These are phyloP conservation scores for Amanita muscaria DNA, from an alignment of 768 basidiomycete genomes.

Conservation along the genomic window DNA sequence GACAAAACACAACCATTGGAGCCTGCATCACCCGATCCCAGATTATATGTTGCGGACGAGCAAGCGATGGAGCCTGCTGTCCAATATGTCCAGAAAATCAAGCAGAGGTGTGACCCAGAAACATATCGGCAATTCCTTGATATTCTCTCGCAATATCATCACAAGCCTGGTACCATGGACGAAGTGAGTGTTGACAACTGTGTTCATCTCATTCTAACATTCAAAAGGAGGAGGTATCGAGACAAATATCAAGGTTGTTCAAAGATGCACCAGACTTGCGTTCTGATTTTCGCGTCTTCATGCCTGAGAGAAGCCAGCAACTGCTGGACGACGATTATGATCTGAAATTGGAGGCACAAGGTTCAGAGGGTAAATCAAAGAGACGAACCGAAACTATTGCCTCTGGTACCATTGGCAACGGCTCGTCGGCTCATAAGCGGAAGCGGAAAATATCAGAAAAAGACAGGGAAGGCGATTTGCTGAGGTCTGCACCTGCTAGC, in stretches of 20 bases:
- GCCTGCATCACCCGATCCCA: conserved; percentile 26
- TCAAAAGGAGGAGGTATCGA: conserved; percentile 54
- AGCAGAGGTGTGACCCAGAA: conserved; percentile 85
- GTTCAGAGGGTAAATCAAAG: conserved; percentile 32
- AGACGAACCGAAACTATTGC: conserved; percentile 37
- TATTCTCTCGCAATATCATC: conserved; percentile 58
- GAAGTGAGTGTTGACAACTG: conserved; percentile 32
- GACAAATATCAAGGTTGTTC: conserved; percentile 60
- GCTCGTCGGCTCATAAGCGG: conserved; percentile 50
- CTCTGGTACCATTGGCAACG: conserved; percentile 18
- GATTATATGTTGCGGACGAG: conserved; percentile 26
- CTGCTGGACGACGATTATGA: conserved; percentile 36
- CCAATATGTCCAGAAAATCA: conserved; percentile 95
- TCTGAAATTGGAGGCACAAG: conserved; percentile 26
- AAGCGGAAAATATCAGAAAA: conserved; percentile 55
- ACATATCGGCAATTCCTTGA: conserved; percentile 77
- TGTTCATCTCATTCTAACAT: conserved; percentile 12
- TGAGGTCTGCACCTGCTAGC: conserved; percentile 19
- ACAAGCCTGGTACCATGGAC: conserved; percentile 50
- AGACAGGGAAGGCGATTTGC: conserved; percentile 32
- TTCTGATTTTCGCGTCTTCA: conserved; percentile 66
- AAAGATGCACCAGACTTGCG: conserved; percentile 69
- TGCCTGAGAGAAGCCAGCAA: conserved; percentile 52
- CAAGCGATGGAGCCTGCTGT: conserved; percentile 70
- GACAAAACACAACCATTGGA: conserved; percentile 4